Conservation (phyloP, 2,329 filamentous ascomycete genomes). For the Ilyonectria mors-panacis region DNA sequence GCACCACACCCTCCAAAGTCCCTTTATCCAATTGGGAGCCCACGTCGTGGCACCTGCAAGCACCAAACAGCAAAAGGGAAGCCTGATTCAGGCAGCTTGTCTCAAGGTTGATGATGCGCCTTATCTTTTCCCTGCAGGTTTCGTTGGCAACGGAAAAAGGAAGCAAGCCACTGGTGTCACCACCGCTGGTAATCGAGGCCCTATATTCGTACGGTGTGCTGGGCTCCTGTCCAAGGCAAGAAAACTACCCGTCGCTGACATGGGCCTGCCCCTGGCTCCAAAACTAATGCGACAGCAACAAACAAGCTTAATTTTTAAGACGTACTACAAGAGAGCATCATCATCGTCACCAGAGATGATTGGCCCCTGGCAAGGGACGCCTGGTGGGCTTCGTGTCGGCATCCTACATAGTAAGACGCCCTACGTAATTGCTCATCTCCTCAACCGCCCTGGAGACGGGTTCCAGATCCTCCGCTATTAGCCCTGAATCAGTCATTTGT, state of each 20-base stretch:
- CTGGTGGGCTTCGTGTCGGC: neutral
- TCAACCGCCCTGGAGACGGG: neutral
- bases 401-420: neutral
- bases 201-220: neutral
- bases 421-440: constrained; percentile 19
- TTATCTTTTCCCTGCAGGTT: neutral
- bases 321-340: neutral
- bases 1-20: neutral
- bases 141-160: neutral
- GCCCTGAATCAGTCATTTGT: constrained; percentile 1
- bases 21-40: neutral
- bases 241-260: neutral
- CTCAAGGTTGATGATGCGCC: neutral
- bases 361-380: neutral
- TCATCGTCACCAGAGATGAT: constrained; percentile 12
- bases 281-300: constrained; percentile 4
- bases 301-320: constrained; percentile 31
- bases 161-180: neutral
- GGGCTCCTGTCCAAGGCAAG: neutral
- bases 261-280: neutral
- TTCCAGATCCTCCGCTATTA: constrained; percentile 6
- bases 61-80: neutral
- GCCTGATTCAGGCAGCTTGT: neutral
- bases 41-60: constrained; percentile 5
- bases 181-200: neutral